Base-by-base conservation (phyloP, 495 filamentous ascomycete genomes). In the Penicillium argentinense region DNA sequence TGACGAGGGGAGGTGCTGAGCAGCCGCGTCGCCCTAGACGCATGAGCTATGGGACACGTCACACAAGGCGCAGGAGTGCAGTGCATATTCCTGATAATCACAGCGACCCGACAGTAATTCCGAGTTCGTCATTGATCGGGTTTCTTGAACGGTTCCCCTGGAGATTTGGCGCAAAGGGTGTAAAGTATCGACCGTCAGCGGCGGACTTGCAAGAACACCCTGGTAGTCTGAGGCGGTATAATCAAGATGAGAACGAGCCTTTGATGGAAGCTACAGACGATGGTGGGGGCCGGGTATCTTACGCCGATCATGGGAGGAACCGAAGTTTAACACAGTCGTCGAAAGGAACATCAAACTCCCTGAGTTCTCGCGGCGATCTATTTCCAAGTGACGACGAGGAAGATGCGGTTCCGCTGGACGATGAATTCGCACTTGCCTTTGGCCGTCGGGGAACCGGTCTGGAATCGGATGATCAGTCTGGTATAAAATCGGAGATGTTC, bases 321-420 rank as follows among this genome's bases (percentile, higher is more conserved):
- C 77, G 95, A 39, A 96, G 91, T 62, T 84, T 75, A 5, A 97
- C 93, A 2, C 79, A 80, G 11, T 83, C 79, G n/a, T 95, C 89
- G 6, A 85, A 84, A 4, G 83, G 84, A 23, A 96, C 91, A 0
- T 81, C 79, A n/a, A 93, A 91, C 49, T 96, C 91, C 3, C 80
- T 90, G 32, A 86, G 93, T 57, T 96, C 91, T n/a, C 78, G 95
- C 39, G 91, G 90, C 0, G 93, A 99, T 66, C 71, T 99, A 16
- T 91, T 96, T 52, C 90, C 89, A 1, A 97, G 92, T 54, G 91
- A 96, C 49, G 93, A 97, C 49, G 89, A 87, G 45, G 84, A 90
- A 62, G 89, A 98, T 74, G 93, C 93, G 1, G 82, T 97, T 18
- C 91, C 93, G 1, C 70, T 98, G 40, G 88, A 91, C 55, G 93